Evolutionary conservation across 352 stramenopile species (phyloP), one percentile per base, ranked within the genome.

Genomic region (Phytopythium chamaehyphon): DNA sequence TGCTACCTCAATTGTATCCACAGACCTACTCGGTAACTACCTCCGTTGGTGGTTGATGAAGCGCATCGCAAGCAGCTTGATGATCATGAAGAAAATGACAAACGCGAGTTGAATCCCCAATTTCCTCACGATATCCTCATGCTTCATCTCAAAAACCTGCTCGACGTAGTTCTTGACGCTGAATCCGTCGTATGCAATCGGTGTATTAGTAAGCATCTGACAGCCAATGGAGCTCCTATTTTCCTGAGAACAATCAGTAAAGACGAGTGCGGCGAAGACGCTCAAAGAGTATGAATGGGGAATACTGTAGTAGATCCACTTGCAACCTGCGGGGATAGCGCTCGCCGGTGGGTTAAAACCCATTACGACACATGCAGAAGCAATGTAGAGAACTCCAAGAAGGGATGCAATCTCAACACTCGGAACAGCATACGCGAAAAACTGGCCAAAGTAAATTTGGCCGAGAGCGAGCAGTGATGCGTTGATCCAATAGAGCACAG

Each of bases 281-380:
- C 39, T 50, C 15, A 69, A 37, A n/a, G 47, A 47, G 44, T 65
- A 69, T 23, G 50, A 31, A 19, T 61, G 60, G 2, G 61, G 64
- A 14, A 54, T 31, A 16, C 66, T 33, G 21, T 40, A 39, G 40
- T 72, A 47, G 12, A 66, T 38, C 59, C 59, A 66, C 22, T 24
- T 48, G 47, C 59, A 66, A 15, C 59, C 59, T 9, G 14, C 15
- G 22, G 64, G 57, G 43, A 71, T 68, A 24, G 40, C 22, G 18
- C 26, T 55, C 23, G 54, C 57, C 0, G 66, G 59, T 1, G 62
- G 66, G 31, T 69, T 75, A 43, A 73, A 76, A 8, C 71, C 71
- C 35, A 57, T 56, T 50, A 78, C 69, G 4, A 81, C 42, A 22
- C 63, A 49, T 39, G 81, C 66, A 38, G 83, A 49, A 7, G 53